Base-by-base conservation (phyloP, 1,139 yeast species). In the Ogataea hybrid region DNA sequence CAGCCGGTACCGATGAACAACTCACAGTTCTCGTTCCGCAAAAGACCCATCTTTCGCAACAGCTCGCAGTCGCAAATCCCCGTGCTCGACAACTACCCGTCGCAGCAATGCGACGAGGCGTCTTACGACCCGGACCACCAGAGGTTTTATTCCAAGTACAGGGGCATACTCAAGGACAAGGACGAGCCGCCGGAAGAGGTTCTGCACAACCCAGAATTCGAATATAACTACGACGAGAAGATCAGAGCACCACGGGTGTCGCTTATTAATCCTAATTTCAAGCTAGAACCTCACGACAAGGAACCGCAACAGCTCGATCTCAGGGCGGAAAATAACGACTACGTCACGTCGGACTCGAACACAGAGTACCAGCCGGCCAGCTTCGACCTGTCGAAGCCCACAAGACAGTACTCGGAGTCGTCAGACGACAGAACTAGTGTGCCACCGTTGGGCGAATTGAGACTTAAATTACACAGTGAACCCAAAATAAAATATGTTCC, bases 171-270 rank as follows among this genome's bases (percentile, higher is more conserved):
- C 35, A 56, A 54, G 35, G 52, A 55, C 43, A 57, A 58, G 40
- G 59, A 57, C 38, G 56, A 54, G 41, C 52, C 52, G 16, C 56
- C 58, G 2, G 59, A 53, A 18, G 53, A 50, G 18, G 39, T 46
- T 16, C 38, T 54, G n/a, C 50, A 53, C 35, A 50, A 56, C 32
- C 48, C 56, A 23, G 47, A 49, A 8, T 53, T 51, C 43, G 62
- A 57, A 29, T 56, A 50, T 37, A 52, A 60, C 41, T 61, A 58
- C 36, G 62, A 59, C 42, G 63, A 58, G 29, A 55, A 60, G 35
- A 61, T 61, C 28, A 48, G 64, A 32, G 63, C 62, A 27, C 65
- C 65, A 11, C 40, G 64, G 35, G 55, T 61, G 59, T 57, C 63
- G 1, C 35, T 54, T 3, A 56, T 50, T 10, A 52, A 54, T 25